Percentiles rank a stretch among this genome's conserved stretches.
Evolutionary conservation across 2,329 filamentous ascomycete species (phyloP).

Genomic region (Gnomoniopsis smithogilvyi): DNA sequence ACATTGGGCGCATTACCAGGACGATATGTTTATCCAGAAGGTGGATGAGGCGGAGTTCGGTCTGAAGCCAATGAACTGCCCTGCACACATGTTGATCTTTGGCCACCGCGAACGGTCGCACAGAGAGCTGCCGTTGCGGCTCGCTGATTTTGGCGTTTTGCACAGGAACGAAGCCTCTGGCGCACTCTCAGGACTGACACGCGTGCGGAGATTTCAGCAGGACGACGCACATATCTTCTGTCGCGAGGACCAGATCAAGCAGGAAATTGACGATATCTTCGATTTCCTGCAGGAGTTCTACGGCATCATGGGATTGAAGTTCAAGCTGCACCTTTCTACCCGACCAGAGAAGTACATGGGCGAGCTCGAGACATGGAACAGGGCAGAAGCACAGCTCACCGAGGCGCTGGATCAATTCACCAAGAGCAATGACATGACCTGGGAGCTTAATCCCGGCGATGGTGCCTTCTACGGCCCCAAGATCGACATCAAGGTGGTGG

Average conservation of each 20-base stretch:
- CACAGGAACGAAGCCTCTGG: conserved; percentile 96
- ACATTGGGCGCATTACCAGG: conserved; percentile 90
- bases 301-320: conserved; percentile 80
- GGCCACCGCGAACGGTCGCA: conserved; percentile 81
- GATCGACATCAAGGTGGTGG: conserved; percentile 93
- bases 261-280: conserved; percentile 79
- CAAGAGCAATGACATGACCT: conserved; percentile 56
- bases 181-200: conserved; percentile 83
- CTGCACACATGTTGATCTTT: conserved; percentile 88
- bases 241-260: conserved; percentile 69
- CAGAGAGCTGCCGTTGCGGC: conserved; percentile 82
- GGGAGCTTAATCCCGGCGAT: conserved; percentile 91
- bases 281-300: conserved; percentile 77
- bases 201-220: conserved; percentile 91
- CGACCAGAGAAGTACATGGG: conserved; percentile 86
- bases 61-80: conserved; percentile 98
- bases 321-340: conserved; percentile 93
- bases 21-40: conserved; percentile 81
- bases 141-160: conserved; percentile 93
- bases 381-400: conserved; percentile 77
- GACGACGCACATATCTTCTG: conserved; percentile 98
- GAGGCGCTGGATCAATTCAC: conserved; percentile 76
- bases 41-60: conserved; percentile 73
- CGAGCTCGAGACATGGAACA: conserved; percentile 81
- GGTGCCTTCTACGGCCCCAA: conserved; percentile 98